These are phyloP conservation scores for Aspergillus jensenii DNA, from an alignment of 2,329 filamentous ascomycete species.

Conservation along the genomic window DNA sequence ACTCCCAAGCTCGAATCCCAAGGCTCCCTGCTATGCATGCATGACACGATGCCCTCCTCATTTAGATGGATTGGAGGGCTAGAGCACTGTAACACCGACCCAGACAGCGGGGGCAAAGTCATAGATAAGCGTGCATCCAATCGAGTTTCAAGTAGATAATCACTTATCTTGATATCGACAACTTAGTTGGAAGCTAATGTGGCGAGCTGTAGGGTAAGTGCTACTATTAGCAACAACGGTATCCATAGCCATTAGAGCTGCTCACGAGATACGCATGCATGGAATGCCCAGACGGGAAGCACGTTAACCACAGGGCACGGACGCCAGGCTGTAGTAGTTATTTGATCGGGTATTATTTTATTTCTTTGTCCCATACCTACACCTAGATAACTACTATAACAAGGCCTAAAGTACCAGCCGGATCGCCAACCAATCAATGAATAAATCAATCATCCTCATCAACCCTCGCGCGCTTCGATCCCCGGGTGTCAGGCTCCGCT, in stretches of 20 bases:
- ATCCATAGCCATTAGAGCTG: too few species aligned
- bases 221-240: too few species aligned
- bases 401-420: conserved; percentile 4
- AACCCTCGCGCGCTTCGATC: conserved; percentile 70
- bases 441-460: conserved; percentile 60
- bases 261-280: neutral
- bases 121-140: neutral
- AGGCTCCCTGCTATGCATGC: too few species aligned
- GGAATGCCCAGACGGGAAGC: neutral
- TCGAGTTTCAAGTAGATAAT: neutral
- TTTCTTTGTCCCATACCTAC: neutral
- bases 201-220: too few species aligned
- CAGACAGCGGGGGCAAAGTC: too few species aligned
- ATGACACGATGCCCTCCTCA: too few species aligned
- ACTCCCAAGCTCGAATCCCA: too few species aligned
- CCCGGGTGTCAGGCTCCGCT: conserved; percentile 34
- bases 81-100: neutral
- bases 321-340: neutral
- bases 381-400: neutral
- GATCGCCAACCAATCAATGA: neutral
- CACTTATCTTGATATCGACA: neutral
- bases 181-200: neutral
- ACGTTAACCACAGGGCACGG: neutral
- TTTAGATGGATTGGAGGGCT: neutral
- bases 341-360: conserved; percentile 1